phyloP scores from a whole-genome alignment of 257 asterid species.

The Rehmannia glutinosa region DNA sequence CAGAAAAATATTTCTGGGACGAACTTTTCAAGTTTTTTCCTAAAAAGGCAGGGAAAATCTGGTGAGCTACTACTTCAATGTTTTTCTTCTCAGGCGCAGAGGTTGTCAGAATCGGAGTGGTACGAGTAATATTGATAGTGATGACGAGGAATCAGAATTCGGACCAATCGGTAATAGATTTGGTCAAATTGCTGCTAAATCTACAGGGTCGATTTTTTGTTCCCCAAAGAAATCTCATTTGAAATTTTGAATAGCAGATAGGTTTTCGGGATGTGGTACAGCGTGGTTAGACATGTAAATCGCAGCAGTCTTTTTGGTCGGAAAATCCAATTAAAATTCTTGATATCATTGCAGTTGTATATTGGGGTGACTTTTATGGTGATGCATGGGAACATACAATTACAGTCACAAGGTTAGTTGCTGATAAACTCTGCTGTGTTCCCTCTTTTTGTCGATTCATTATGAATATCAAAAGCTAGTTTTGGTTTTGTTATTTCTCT shows the following conservation, averaged over 20 bases:
- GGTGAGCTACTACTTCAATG: constrained; percentile 67
- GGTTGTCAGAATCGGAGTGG: constrained; percentile 60
- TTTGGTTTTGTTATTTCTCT: no score
- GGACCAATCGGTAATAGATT: constrained; percentile 46
- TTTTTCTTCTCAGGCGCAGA: constrained; percentile 54
- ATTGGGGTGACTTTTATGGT: no score
- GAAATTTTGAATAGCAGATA: constrained; percentile 26
- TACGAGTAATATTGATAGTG: constrained; percentile 52
- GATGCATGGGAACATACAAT: constrained; percentile 14
- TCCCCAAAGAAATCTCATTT: constrained; percentile 59
- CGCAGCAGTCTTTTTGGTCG: constrained; percentile 22
- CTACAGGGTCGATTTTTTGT: constrained; percentile 60
- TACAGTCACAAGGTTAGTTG: no score
- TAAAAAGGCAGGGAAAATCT: constrained; percentile 39
- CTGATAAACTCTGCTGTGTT: constrained; percentile 4
- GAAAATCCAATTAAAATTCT: no score
- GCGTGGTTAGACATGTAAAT: constrained; percentile 34
- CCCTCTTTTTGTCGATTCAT: constrained; percentile 8
- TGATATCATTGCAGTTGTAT: no score
- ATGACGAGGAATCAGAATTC: constrained; percentile 62
- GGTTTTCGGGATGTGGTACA: background rate
- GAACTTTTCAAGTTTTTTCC: constrained; percentile 47
- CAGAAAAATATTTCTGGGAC: constrained; percentile 43
- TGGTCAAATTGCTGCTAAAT: constrained; percentile 36
- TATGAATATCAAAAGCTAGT: no score